Conservation (phyloP, 345 rosid genomes). For the Brassica nigra region DNA sequence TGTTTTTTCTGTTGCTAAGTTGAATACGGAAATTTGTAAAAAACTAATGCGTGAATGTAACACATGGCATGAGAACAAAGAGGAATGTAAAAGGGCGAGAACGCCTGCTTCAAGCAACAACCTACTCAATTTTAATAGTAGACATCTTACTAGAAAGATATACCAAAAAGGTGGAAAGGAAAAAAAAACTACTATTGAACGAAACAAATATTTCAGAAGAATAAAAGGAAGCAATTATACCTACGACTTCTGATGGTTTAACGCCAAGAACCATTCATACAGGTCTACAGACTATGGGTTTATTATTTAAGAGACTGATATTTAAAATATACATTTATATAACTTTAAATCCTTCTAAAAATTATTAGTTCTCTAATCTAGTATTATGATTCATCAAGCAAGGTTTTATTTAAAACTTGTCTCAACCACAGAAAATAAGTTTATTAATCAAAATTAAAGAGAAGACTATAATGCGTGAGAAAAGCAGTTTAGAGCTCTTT, state of each 20-base stretch:
- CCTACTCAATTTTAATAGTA: conserved; percentile 35
- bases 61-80: conserved; percentile 38
- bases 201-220: neutral
- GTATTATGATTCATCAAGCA: neutral
- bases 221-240: conserved; percentile 28
- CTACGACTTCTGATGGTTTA: neutral
- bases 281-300: neutral
- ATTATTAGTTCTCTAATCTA: neutral
- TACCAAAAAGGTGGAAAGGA: neutral
- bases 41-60: conserved; percentile 31
- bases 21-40: conserved; percentile 5
- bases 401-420: conserved; percentile 1
- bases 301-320: neutral
- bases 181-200: neutral
- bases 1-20: too few species aligned
- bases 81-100: conserved; percentile 23
- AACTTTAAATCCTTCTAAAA: neutral
- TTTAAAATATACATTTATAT: neutral
- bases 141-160: conserved; percentile 10
- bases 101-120: conserved; percentile 42
- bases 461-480: conserved; percentile 20
- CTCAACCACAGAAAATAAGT: neutral
- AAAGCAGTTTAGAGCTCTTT: conserved; percentile 32
- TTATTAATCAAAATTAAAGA: neutral
- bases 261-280: neutral